phyloP scores from a whole-genome alignment of 805 yeast species.

The Allodekkera sacchari region DNA sequence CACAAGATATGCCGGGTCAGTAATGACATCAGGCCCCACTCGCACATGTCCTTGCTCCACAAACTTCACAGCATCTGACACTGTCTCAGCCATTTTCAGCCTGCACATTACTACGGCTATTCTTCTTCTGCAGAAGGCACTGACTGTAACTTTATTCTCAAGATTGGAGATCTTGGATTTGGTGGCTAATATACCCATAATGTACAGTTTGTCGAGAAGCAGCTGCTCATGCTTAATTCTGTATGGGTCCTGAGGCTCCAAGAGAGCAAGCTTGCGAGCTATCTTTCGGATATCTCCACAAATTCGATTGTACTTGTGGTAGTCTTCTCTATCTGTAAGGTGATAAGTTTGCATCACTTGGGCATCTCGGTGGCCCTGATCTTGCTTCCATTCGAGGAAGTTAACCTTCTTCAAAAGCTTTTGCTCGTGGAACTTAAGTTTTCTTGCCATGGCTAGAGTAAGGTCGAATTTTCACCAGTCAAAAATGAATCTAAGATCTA shows the following conservation, averaged over 20 bases:
- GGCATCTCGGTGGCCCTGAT: conserved; percentile 90
- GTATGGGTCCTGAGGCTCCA: conserved; percentile 82
- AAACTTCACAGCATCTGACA: conserved; percentile 82
- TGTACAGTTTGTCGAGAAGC: conserved; percentile 75
- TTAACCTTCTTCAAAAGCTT: conserved; percentile 92
- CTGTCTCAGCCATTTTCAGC: conserved; percentile 84
- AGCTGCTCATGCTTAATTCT: conserved; percentile 84
- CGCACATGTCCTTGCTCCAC: conserved; percentile 97
- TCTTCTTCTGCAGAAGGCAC: conserved; percentile 87
- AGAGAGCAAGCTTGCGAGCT: conserved; percentile 75
- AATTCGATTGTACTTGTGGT: conserved; percentile 84
- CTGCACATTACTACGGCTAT: conserved; percentile 93
- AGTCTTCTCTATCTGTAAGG: conserved; percentile 90
- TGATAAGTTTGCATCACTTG: conserved; percentile 94
- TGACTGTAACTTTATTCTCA: conserved; percentile 86
- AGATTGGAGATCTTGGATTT: conserved; percentile 84
- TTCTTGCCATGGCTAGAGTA: conserved; percentile 80
- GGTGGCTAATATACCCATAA: conserved; percentile 85
- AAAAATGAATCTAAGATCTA: too few relatives aligned
- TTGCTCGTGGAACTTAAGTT: conserved; percentile 91
- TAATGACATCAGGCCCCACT: conserved; percentile 91
- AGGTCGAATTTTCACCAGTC: conserved; percentile 3
- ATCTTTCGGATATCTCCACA: conserved; percentile 88
- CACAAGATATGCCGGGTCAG: conserved; percentile 92
- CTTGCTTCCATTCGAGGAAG: conserved; percentile 96